A percentile compares a stretch with the other conserved stretches of the same genome.
These are phyloP conservation scores for Haematococcus sp. DNA, from an alignment of 139 green algal species.

Conservation along the genomic window DNA sequence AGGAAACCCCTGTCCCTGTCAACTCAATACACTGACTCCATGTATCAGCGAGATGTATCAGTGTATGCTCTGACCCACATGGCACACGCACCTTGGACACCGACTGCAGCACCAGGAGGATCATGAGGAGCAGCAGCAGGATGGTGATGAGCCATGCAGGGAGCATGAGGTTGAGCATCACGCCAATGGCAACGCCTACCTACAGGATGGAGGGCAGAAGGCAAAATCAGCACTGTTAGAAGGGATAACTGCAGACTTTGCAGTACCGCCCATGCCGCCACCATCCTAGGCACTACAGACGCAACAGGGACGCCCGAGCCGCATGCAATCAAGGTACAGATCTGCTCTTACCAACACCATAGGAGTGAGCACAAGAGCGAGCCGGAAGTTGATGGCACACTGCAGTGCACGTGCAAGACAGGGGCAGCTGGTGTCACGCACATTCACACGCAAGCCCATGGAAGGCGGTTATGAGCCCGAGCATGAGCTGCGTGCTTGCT, in stretches of 20 bases:
- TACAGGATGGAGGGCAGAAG: not conserved
- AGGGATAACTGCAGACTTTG: no score
- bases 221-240: no score
- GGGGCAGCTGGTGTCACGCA: no score
- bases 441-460: no score
- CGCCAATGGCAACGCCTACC: constrained; percentile 7
- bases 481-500: no score
- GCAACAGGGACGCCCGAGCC: no score
- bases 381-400: constrained; percentile 1
- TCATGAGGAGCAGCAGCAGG: constrained; percentile 26
- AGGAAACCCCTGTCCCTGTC: no score
- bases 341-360: constrained; percentile 8
- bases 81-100: constrained; percentile 21
- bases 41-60: no score
- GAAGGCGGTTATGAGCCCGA: no score
- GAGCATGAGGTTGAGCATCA: constrained; percentile 26
- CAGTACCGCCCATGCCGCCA: not conserved
- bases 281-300: not conserved
- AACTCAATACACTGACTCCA: no score
- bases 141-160: constrained; percentile 19
- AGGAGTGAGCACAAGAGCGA: constrained; percentile 5
- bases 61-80: no score
- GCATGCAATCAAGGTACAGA: no score
- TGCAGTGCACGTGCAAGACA: not conserved
- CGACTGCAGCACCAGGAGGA: constrained; percentile 10